A percentile compares a stretch with the other conserved stretches of the same genome.
These are phyloP conservation scores for Dalbergia cochinchinensis DNA, from an alignment of 306 rosid species.

Conservation along the genomic window DNA sequence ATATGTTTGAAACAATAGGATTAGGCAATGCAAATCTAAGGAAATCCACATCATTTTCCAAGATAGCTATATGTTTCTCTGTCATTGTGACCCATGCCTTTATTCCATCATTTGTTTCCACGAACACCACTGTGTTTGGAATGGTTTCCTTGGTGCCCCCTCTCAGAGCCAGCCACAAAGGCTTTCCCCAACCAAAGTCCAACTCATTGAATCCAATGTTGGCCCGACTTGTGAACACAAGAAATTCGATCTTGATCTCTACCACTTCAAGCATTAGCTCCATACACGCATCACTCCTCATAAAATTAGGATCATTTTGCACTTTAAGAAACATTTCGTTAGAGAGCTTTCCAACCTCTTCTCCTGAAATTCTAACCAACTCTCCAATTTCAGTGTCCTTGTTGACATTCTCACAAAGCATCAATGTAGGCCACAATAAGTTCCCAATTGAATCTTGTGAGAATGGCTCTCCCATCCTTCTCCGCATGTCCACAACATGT, in stretches of 20 bases:
- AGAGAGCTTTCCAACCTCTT: constrained; percentile 25
- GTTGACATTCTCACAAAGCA: constrained; percentile 28
- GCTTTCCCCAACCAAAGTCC: constrained; percentile 68
- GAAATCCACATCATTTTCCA: constrained; percentile 54
- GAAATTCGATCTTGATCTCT: constrained; percentile 28
- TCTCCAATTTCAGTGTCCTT: constrained; percentile 14
- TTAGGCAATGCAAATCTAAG: constrained; percentile 42
- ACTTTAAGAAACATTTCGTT: constrained; percentile 46
- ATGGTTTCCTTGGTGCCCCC: constrained; percentile 54
- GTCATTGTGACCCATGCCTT: constrained; percentile 67
- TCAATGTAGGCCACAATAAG: constrained; percentile 45
- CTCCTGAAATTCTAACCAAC: constrained; percentile 27
- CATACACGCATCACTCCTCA: constrained; percentile 46
- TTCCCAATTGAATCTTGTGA: constrained; percentile 40
- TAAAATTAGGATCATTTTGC: constrained; percentile 48
- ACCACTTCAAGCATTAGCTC: constrained; percentile 41
- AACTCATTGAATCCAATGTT: constrained; percentile 51
- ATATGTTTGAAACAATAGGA: constrained; percentile 25
- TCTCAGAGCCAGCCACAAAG: constrained; percentile 60
- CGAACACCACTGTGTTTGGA: constrained; percentile 49
- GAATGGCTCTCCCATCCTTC: constrained; percentile 50
- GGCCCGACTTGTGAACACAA: constrained; percentile 59
- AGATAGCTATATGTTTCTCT: constrained; percentile 38
- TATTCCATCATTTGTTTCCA: constrained; percentile 55
- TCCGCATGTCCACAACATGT: constrained; percentile 64